A percentile compares a stretch with the other conserved stretches of the same genome.
Conservation (phyloP, 805 yeast species). For the Pichia sporocuriosa region DNA sequence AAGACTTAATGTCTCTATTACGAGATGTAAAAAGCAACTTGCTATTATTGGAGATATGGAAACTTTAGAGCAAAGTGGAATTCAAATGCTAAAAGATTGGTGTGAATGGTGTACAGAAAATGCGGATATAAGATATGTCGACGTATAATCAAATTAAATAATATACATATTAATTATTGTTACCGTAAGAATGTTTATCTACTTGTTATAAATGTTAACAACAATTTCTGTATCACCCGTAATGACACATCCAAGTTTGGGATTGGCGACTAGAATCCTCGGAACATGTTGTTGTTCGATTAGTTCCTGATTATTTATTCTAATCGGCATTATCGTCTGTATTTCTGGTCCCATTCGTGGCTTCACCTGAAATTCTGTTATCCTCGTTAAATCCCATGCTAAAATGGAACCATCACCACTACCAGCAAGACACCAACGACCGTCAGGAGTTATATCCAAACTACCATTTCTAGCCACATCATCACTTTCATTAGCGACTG, state of each 20-base stretch:
- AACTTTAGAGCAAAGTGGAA: conserved; percentile 41
- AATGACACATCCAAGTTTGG: conserved; percentile 52
- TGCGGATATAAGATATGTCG: conserved; percentile 65
- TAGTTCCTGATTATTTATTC: conserved; percentile 1
- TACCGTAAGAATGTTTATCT: conserved; percentile 32
- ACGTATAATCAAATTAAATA: conserved; percentile 30
- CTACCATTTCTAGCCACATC: conserved; percentile 46
- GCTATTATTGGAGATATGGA: conserved; percentile 86
- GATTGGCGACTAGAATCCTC: conserved; percentile 51
- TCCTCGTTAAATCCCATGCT: conserved; percentile 53
- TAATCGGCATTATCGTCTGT: conserved; percentile 8
- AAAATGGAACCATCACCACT: conserved; percentile 46
- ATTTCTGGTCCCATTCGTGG: too few relatives aligned
- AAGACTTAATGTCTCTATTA: conserved; percentile 88
- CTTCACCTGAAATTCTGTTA: too few relatives aligned
- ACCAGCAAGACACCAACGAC: conserved; percentile 54
- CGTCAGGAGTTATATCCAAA: conserved; percentile 61
- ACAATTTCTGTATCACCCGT: conserved; percentile 53
- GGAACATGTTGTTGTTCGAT: conserved; percentile 30
- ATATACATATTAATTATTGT: conserved; percentile 35
- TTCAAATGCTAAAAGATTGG: conserved; percentile 56
- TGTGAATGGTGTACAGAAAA: conserved; percentile 59
- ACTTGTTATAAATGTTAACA: conserved; percentile 30
- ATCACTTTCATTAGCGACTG: conserved; percentile 9
- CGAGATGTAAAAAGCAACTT: conserved; percentile 79